Conservation (phyloP, 1,139 yeast genomes). For the Lodderomyces elongisporus region DNA sequence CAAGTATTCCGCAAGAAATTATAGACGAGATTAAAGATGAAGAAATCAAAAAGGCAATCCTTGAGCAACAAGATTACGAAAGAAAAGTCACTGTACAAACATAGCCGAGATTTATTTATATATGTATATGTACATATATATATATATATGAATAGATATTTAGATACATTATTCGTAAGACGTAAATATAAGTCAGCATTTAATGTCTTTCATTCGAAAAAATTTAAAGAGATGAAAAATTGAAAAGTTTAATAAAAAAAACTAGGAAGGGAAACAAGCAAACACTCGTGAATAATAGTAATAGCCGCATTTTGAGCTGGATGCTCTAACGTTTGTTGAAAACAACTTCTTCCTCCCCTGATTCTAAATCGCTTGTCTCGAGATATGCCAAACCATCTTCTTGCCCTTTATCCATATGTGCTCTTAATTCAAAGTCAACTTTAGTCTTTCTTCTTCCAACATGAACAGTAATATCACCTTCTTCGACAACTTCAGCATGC, state of each 20-base stretch:
- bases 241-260: too few relatives aligned
- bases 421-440: conserved; percentile 45
- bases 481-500: conserved; percentile 44
- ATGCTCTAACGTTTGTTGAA: conserved; percentile 6
- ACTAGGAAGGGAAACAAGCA: too few relatives aligned
- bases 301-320: too few relatives aligned
- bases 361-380: conserved; percentile 19
- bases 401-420: conserved; percentile 40
- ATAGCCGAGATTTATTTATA: too few relatives aligned
- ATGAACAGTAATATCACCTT: conserved; percentile 43
- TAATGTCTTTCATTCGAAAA: too few relatives aligned
- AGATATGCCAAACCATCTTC: conserved; percentile 10
- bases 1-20: conserved; percentile 50
- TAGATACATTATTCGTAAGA: too few relatives aligned
- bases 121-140: too few relatives aligned
- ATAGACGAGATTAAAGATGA: conserved; percentile 53
- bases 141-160: too few relatives aligned
- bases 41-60: conserved; percentile 55
- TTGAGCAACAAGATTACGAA: conserved; percentile 62
- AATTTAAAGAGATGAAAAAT: too few relatives aligned
- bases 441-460: conserved; percentile 47
- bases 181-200: too few relatives aligned
- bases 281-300: too few relatives aligned
- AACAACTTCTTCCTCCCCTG: conserved; percentile 24
- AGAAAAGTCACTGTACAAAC: too few relatives aligned